Percentiles rank a stretch among this genome's conserved stretches.
Evolutionary conservation across 306 rosid genomes (phyloP).

Genomic region (Neltuma alba): DNA sequence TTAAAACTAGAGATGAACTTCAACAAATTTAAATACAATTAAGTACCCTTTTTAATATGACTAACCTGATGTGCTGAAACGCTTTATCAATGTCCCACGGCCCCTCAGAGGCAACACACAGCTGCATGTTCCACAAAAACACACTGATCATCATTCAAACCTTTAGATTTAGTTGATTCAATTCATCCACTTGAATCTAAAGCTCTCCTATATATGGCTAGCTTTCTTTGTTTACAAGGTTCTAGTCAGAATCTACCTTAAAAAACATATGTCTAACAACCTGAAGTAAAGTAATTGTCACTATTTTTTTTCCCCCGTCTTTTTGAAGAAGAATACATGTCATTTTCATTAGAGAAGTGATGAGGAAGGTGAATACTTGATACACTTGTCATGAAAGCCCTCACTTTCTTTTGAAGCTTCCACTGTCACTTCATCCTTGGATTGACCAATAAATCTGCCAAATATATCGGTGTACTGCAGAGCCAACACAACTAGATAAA

Average conservation of each 20-base stretch:
- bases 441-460: slow-evolving; percentile 85
- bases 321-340: not conserved
- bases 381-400: slow-evolving; percentile 83
- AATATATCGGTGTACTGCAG: slow-evolving; percentile 87
- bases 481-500: slow-evolving; percentile 28
- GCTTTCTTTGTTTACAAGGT: not conserved
- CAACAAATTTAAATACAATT: not conserved
- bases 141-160: slow-evolving; percentile 29
- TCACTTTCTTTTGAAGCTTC: slow-evolving; percentile 78
- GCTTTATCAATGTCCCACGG: slow-evolving; percentile 52
- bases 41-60: slow-evolving; percentile 16
- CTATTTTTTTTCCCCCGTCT: no score
- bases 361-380: slow-evolving; percentile 56
- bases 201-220: no score
- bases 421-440: slow-evolving; percentile 62
- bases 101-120: slow-evolving; percentile 66
- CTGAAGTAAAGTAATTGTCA: not conserved
- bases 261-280: not conserved
- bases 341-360: not conserved
- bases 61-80: slow-evolving; percentile 98
- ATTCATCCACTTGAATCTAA: slow-evolving; percentile 16
- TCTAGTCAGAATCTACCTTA: not conserved
- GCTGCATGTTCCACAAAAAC: slow-evolving; percentile 54
- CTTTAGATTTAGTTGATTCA: slow-evolving; percentile 13
- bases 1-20: not conserved